These are phyloP conservation scores for Solanum medicagineum DNA, from an alignment of 257 asterid species.

Conservation along the genomic window DNA sequence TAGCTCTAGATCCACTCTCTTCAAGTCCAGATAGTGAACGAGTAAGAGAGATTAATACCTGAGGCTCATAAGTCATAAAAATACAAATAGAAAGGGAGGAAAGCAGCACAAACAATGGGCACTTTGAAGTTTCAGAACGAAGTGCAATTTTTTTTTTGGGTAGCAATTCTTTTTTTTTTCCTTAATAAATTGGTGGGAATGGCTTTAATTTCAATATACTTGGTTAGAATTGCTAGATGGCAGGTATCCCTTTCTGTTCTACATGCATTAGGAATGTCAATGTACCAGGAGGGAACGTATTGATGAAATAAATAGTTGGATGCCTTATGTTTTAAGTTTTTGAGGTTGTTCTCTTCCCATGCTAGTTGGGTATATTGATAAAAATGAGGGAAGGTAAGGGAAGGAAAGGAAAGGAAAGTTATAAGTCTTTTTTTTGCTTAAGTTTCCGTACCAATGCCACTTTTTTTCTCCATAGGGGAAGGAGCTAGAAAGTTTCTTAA, in stretches of 20 bases:
- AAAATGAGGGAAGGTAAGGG: background rate
- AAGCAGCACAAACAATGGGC: background rate
- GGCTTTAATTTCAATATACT: background rate
- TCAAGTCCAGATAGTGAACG: background rate
- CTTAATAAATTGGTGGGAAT: background rate
- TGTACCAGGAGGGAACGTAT: background rate
- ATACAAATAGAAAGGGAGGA: background rate
- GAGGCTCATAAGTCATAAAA: background rate
- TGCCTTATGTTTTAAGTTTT: background rate
- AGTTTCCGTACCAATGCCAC: background rate
- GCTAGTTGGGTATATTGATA: background rate
- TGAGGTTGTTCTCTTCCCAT: background rate
- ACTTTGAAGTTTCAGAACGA: background rate
- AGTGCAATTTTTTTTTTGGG: background rate
- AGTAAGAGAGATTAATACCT: background rate
- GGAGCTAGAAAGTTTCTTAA: background rate
- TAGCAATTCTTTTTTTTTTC: background rate
- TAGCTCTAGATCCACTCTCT: background rate
- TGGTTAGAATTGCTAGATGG: background rate
- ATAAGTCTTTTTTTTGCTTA: background rate
- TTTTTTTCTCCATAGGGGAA: background rate
- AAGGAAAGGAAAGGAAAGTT: background rate
- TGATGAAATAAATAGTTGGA: background rate
- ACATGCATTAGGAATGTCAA: background rate
- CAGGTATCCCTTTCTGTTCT: background rate